Percentiles rank a stretch among this genome's conserved stretches.
These are phyloP conservation scores for Gryganskiella cystojenkinii DNA, from an alignment of 192 early-diverging fungal genomes.

Conservation along the genomic window DNA sequence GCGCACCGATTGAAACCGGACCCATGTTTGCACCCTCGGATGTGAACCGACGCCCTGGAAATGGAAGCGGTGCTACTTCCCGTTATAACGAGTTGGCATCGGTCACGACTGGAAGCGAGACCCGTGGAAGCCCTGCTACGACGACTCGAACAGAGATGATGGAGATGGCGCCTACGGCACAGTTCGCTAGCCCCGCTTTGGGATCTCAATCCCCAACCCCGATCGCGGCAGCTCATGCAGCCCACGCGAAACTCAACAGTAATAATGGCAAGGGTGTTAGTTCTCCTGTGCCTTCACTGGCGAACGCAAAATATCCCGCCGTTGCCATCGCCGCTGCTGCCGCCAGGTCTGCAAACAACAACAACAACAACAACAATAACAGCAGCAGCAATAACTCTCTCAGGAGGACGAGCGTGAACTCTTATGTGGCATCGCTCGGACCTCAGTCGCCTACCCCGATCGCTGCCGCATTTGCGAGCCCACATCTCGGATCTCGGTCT, in stretches of 20 bases:
- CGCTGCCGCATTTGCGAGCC: too few species aligned
- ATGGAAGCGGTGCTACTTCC: neutral
- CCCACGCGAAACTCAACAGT: too few species aligned
- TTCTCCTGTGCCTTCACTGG: neutral
- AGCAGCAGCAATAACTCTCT: too few species aligned
- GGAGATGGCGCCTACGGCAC: neutral
- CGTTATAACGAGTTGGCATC: constrained; percentile 44
- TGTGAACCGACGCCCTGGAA: neutral
- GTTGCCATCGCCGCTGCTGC: constrained; percentile 6
- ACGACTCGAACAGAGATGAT: constrained; percentile 28
- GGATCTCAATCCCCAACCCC: too few species aligned
- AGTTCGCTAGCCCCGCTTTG: too few species aligned
- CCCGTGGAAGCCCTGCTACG: constrained; percentile 18
- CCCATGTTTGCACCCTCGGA: constrained; percentile 32
- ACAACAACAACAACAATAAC: too few species aligned
- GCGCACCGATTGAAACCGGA: constrained; percentile 33
- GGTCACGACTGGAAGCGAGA: constrained; percentile 16
- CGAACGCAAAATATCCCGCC: neutral
- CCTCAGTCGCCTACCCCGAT: neutral
- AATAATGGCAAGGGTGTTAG: neutral
- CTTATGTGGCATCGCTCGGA: neutral
- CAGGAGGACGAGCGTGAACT: neutral
- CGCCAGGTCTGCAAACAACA: neutral
- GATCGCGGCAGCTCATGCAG: constrained; percentile 25
- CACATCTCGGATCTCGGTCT: too few species aligned